Evolutionary conservation across 2,329 filamentous ascomycete genomes (phyloP).

Genomic region (Calonectria honghensis): DNA sequence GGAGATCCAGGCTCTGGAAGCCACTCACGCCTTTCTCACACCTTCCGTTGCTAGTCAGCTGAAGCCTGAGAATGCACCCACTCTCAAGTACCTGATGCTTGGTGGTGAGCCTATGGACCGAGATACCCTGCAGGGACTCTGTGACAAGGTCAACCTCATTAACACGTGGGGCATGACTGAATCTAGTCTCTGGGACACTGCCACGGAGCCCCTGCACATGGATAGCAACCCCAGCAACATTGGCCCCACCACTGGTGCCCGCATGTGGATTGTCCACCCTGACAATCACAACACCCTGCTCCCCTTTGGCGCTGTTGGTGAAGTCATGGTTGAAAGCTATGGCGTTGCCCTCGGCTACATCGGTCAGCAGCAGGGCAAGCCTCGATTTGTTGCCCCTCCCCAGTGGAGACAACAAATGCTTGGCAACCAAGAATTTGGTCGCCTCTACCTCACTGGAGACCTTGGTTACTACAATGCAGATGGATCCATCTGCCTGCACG

Average conservation of each 20-base stretch:
- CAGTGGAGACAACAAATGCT: slow-evolving; percentile 16
- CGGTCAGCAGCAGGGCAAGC: slow-evolving; percentile 25
- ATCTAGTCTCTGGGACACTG: slow-evolving; percentile 35
- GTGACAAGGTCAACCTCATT: slow-evolving; percentile 38
- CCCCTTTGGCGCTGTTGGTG: slow-evolving; percentile 39
- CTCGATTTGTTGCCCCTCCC: slow-evolving; percentile 16
- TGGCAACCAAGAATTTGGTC: slow-evolving; percentile 9
- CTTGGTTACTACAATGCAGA: slow-evolving; percentile 31
- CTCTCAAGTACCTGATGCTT: slow-evolving; percentile 39
- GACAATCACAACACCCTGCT: slow-evolving; percentile 38
- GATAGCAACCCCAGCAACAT: slow-evolving; percentile 33
- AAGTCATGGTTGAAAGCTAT: slow-evolving; percentile 42
- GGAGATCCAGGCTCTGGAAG: slow-evolving; percentile 37
- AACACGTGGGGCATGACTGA: slow-evolving; percentile 40
- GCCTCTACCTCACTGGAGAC: slow-evolving; percentile 11
- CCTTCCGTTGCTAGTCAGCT: slow-evolving; percentile 39
- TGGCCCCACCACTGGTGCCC: slow-evolving; percentile 38
- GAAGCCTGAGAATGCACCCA: slow-evolving; percentile 36
- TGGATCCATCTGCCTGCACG: slow-evolving; percentile 29
- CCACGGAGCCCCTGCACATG: slow-evolving; percentile 25
- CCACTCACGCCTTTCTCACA: slow-evolving; percentile 41
- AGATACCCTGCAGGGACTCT: slow-evolving; percentile 36
- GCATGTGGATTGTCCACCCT: slow-evolving; percentile 41
- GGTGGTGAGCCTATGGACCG: slow-evolving; percentile 41
- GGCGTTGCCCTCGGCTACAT: slow-evolving; percentile 37